Evolutionary conservation across 345 rosid species (phyloP), one percentile per base, ranked within the genome.

Genomic region (Pugionium cornutum): DNA sequence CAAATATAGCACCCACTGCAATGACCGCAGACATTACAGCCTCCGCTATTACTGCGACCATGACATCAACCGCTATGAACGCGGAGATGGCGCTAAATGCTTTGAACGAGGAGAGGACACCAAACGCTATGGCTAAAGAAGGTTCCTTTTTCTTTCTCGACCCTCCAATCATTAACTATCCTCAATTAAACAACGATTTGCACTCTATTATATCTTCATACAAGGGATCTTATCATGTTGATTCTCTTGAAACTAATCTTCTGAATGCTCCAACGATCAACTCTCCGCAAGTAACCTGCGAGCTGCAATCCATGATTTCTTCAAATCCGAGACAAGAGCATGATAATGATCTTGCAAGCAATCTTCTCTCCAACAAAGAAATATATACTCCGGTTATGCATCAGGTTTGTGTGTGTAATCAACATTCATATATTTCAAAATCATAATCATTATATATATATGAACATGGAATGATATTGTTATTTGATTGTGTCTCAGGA

Each of bases 361-460:
- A n/a, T 54, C 44, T 2, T 18, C 11, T 26, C 7, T n/a, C 31
- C 1, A 36, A 56, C 27, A 10, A 45, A n/a, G 71, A 56, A 56
- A 39, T 48, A 1, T 67, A 57, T 31, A 31, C 30, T 9, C 72
- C 64, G 2, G 49, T 39, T 37, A 56, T 8, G 40, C 7, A 48
- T 56, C 56, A 67, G 64, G 64, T 56, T 29, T 11, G 32, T 46
- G 11, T 9, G 9, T 52, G 4, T 65, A 1, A 25, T 42, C 3
- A 52, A 4, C 35, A 33, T 26, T 3, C 29, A 26, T 66, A 1
- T 34, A 34, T 54, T 54, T 52, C 2, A 28, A 64, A 30, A 11
- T 1, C 18, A 44, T 59, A 11, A 32, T 25, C 2, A 31, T 32
- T 3, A 47, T 59, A 59, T 59, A 59, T 59, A 18, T 18, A 18